Evolutionary conservation across 1,284 basidiomycete genomes (phyloP).

Genomic region (Leccinum pachyderme): DNA sequence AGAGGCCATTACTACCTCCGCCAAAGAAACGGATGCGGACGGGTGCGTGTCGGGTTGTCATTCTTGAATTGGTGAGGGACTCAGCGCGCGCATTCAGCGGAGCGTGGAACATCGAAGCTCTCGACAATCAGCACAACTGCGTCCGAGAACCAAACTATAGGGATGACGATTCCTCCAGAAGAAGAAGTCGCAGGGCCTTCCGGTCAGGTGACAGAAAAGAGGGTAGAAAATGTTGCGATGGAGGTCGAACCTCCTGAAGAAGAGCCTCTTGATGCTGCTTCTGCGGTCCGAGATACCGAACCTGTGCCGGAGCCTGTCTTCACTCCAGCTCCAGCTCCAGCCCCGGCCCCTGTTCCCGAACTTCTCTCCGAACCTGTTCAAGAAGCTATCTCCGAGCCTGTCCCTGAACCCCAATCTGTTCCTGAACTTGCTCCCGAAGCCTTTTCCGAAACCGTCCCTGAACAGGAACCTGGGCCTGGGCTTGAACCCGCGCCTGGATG

Average conservation of each 20-base stretch:
- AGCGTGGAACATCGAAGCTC: slow-evolving; percentile 45
- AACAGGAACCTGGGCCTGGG: not conserved
- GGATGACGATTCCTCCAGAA: slow-evolving; percentile 15
- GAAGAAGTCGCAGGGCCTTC: slow-evolving; percentile 27
- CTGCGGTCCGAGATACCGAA: slow-evolving; percentile 6
- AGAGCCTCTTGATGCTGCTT: not conserved
- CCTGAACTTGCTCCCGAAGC: not conserved
- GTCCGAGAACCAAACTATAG: slow-evolving; percentile 48
- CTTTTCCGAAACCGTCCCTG: not conserved
- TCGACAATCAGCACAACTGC: slow-evolving; percentile 50
- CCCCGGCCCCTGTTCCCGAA: not conserved
- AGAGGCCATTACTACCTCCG: slow-evolving; percentile 40
- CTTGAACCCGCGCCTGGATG: not conserved
- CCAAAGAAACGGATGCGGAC: slow-evolving; percentile 52
- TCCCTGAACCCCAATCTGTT: not conserved
- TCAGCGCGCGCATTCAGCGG: slow-evolving; percentile 20
- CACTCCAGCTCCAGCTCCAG: not conserved
- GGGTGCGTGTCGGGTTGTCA: slow-evolving; percentile 38
- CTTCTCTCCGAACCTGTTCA: not conserved
- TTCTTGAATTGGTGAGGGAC: not conserved
- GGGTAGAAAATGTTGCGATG: slow-evolving; percentile 18
- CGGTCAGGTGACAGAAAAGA: slow-evolving; percentile 20
- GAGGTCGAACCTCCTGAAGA: slow-evolving; percentile 15
- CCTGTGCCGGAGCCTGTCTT: not conserved
- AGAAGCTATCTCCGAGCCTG: not conserved